Conservation (phyloP, 768 basidiomycete species). For the Thelephora ganbajun region DNA sequence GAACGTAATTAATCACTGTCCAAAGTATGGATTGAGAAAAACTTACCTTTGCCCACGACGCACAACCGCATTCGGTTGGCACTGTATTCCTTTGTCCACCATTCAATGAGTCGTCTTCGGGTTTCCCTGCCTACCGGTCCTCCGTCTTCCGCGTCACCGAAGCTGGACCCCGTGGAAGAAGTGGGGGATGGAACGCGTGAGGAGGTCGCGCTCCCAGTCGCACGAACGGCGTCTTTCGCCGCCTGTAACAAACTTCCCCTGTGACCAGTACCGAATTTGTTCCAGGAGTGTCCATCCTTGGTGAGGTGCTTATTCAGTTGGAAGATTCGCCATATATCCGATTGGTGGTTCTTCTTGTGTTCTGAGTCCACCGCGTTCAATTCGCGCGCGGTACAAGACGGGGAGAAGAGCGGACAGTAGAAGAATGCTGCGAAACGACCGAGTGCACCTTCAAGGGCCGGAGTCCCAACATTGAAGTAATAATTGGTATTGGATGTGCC, state of each 20-base stretch:
- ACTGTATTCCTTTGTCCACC: conserved; percentile 76
- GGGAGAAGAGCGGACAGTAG: conserved; percentile 79
- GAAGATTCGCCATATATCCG: conserved; percentile 87
- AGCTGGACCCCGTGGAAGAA: conserved; percentile 37
- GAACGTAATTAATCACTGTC: not conserved
- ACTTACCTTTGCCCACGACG: conserved; percentile 61
- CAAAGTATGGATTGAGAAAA: not conserved
- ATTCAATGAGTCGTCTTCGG: conserved; percentile 64
- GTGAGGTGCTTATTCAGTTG: conserved; percentile 85
- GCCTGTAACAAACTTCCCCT: conserved; percentile 54
- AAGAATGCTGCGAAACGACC: conserved; percentile 80
- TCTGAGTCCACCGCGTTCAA: conserved; percentile 95
- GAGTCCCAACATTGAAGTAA: conserved; percentile 56
- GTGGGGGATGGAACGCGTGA: conserved; percentile 47
- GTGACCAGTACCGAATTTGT: conserved; percentile 87
- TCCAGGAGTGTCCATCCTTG: conserved; percentile 69
- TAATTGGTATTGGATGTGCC: conserved; percentile 87
- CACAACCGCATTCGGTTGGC: conserved; percentile 73
- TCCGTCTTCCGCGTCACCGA: conserved; percentile 56
- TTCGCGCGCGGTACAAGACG: conserved; percentile 79
- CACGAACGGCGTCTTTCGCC: conserved; percentile 25
- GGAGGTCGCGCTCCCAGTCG: conserved; percentile 22
- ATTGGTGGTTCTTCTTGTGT: conserved; percentile 90
- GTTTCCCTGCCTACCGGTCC: conserved; percentile 70
- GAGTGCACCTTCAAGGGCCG: conserved; percentile 53